Evolutionary conservation across 352 stramenopile genomes (phyloP), one percentile per base, ranked within the genome.

Genomic region (Phytopythium oedochilum): DNA sequence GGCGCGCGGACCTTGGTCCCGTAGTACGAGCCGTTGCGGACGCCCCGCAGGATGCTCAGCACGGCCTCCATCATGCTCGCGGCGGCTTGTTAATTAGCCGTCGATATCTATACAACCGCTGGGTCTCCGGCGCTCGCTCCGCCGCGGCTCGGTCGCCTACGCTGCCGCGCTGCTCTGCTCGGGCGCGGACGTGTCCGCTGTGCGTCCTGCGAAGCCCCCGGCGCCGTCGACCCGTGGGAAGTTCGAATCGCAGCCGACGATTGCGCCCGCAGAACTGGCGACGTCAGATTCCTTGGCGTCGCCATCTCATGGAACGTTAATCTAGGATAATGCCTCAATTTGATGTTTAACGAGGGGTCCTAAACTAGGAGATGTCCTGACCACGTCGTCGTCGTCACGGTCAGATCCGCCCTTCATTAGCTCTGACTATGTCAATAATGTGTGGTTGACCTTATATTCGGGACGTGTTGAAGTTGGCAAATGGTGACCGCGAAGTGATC

Each of bases 21-120:
- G 61, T 96, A 96, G 73, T 86, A 88, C 28, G 83, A 82, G 45
- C 87, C 87, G 83, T 96, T 95, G 56, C 87, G 81, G 45, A 94
- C 56, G 50, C 83, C 87, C 54, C 84, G 82, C 44, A 94, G 63
- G 61, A 96, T 75, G 52, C 73, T 79, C n/a, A 90, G 64, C 55
- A 87, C 38, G 22, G 59, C 64, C 18, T 91, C 70, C 63, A 87
- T 84, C 60, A 67, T 72, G 43, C n/a, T 61, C 48, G 15, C 11
- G 4, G 14, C 18, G 9, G 38, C 4, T 46, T 42, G 57, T 55
- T 29, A 20, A 11, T 31, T 5, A 3, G 3, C 22, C 10, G n/a
- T n/a, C n/a, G 1, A 22, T 46, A 10, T 29, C 40, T 46, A 20
- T 14, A 20, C 42, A 1, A 18, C 15, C 25, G 25, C 42, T 34